These are phyloP conservation scores for Cucumis hystrix DNA, from an alignment of 306 rosid genomes.

Conservation along the genomic window DNA sequence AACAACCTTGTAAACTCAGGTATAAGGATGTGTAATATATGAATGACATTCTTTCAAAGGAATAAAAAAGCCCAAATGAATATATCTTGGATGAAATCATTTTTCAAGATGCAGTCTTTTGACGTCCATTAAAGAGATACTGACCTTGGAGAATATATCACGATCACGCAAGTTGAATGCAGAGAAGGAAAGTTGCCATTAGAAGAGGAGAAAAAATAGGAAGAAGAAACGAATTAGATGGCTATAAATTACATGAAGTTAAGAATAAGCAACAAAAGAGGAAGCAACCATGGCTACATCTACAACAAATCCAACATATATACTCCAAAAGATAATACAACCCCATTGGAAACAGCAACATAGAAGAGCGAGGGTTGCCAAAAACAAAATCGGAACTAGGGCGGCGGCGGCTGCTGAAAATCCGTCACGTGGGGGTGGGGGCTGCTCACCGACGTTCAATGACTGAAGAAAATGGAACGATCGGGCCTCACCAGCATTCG, in stretches of 20 bases:
- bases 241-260: neutral
- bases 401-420: too few relatives aligned
- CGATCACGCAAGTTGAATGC: slow-evolving; percentile 72
- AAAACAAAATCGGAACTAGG: too few relatives aligned
- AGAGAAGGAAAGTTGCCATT: slow-evolving; percentile 67
- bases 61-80: neutral
- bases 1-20: neutral
- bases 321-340: neutral
- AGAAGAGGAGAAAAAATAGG: neutral
- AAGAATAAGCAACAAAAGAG: neutral
- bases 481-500: too few relatives aligned
- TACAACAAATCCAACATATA: neutral
- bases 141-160: slow-evolving; percentile 83
- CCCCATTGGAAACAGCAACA: neutral
- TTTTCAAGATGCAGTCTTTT: neutral
- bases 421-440: too few relatives aligned
- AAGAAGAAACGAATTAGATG: too few relatives aligned
- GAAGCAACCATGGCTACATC: neutral
- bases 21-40: neutral
- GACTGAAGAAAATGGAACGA: too few relatives aligned
- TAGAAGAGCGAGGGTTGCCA: too few relatives aligned
- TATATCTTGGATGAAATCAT: neutral
- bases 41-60: neutral
- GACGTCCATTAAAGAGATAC: slow-evolving; percentile 17
- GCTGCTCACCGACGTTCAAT: too few relatives aligned